A percentile compares a stretch with the other conserved stretches of the same genome.
Evolutionary conservation across 805 yeast species (phyloP).

Genomic region (Saccharomycopsis guyanensis): DNA sequence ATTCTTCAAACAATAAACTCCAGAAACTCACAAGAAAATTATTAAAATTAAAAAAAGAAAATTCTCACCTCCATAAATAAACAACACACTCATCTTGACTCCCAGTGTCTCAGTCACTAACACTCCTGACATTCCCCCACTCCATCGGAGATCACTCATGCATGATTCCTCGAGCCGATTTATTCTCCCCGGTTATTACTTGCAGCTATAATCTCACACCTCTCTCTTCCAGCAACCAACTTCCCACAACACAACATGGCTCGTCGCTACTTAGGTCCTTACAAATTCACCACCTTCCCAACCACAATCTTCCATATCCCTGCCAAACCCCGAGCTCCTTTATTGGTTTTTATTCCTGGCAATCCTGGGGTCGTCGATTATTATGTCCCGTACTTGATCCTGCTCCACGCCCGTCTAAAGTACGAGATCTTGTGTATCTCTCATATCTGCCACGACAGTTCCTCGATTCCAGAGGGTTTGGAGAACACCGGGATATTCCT

Average conservation of each 20-base stretch:
- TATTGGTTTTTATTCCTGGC: conserved; percentile 63
- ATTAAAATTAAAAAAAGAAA: too few relatives aligned
- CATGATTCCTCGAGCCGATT: too few relatives aligned
- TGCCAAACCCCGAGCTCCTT: conserved; percentile 24
- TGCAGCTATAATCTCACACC: too few relatives aligned
- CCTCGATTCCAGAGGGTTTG: conserved; percentile 18
- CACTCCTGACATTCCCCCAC: too few relatives aligned
- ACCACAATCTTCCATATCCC: conserved; percentile 12
- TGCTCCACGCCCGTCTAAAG: conserved; percentile 29
- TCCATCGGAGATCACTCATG: too few relatives aligned
- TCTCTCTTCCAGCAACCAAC: too few relatives aligned
- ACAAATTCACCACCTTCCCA: conserved; percentile 6
- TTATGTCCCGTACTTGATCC: conserved; percentile 46
- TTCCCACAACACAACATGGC: conserved; percentile 4
- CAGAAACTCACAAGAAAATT: too few relatives aligned
- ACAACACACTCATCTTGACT: too few relatives aligned
- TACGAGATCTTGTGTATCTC: conserved; percentile 54
- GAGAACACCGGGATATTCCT: conserved; percentile 27
- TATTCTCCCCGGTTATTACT: too few relatives aligned
- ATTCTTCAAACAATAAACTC: too few relatives aligned
- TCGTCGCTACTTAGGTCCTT: conserved; percentile 4
- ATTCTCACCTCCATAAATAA: too few relatives aligned
- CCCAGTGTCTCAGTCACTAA: too few relatives aligned
- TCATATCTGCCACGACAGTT: conserved; percentile 43
- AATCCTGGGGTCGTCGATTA: conserved; percentile 69